Percentiles rank a stretch among this genome's conserved stretches.
Evolutionary conservation across 2,329 filamentous ascomycete species (phyloP).

Genomic region (Aspergillus costaricaensis): DNA sequence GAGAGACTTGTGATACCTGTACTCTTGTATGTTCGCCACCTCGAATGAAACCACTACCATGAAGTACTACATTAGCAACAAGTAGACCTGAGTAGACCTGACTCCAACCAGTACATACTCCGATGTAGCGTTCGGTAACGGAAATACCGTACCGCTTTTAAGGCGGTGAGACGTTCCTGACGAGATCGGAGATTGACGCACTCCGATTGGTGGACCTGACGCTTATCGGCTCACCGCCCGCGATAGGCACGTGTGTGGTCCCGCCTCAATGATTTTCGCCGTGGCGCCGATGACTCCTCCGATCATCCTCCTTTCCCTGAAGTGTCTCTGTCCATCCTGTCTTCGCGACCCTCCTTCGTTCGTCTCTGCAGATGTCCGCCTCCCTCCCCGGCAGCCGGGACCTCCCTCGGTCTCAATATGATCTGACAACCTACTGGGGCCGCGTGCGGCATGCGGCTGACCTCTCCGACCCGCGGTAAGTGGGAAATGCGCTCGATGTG

Average conservation of each 20-base stretch:
- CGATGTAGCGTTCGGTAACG: neutral
- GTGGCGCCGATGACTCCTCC: conserved; percentile 14
- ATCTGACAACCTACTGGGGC: conserved; percentile 92
- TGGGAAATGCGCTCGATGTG: conserved; percentile 16
- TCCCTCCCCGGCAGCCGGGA: conserved; percentile 70
- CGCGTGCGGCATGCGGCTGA: conserved; percentile 86
- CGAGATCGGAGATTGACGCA: conserved; percentile 4
- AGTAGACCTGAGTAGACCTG: too few relatives aligned
- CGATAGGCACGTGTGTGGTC: conserved; percentile 24
- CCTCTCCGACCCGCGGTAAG: conserved; percentile 94
- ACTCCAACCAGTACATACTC: too few relatives aligned
- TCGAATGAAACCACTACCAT: neutral
- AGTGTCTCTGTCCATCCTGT: conserved; percentile 2
- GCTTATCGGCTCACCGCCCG: conserved; percentile 41
- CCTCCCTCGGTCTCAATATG: conserved; percentile 87
- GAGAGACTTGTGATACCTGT: conserved; percentile 17
- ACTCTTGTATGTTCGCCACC: conserved; percentile 16
- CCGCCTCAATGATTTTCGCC: conserved; percentile 20
- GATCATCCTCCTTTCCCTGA: conserved; percentile 11
- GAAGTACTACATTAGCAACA: too few relatives aligned
- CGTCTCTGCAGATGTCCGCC: conserved; percentile 55
- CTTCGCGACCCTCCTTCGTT: conserved; percentile 7
- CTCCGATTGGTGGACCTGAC: conserved; percentile 20
- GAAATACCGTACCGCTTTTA: neutral
- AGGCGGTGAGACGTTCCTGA: conserved; percentile 15